Evolutionary conservation across 2,329 filamentous ascomycete species (phyloP).

Genomic region (Ophiocordyceps sinensis): DNA sequence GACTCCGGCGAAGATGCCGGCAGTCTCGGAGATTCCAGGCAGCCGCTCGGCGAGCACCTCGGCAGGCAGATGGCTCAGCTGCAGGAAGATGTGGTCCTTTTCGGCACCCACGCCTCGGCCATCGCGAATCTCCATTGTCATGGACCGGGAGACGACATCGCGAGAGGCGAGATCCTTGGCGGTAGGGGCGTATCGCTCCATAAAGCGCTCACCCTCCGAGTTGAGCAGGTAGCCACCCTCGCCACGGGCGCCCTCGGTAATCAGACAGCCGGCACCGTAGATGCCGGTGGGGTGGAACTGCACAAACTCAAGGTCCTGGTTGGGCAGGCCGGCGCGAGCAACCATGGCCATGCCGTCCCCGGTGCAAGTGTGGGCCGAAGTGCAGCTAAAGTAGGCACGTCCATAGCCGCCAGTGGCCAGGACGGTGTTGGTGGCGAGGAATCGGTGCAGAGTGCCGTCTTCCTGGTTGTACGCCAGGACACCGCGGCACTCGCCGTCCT

Average conservation of each 20-base stretch:
- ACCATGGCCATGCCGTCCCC: conserved; percentile 99
- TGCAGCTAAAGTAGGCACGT: conserved; percentile 96
- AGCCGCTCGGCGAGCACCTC: conserved; percentile 92
- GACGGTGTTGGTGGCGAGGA: conserved; percentile 93
- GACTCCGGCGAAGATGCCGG: conserved; percentile 91
- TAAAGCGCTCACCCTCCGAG: conserved; percentile 96
- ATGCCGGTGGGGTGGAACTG: conserved; percentile 99
- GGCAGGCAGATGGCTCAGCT: conserved; percentile 85
- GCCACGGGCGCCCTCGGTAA: conserved; percentile 94
- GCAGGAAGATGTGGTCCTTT: conserved; percentile 97
- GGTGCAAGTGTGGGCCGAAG: conserved; percentile 94
- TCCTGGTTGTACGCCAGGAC: conserved; percentile 97
- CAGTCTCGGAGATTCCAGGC: conserved; percentile 96
- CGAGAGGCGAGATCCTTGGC: conserved; percentile 95
- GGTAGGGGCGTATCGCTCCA: conserved; percentile 96
- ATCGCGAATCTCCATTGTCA: conserved; percentile 97
- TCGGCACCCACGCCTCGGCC: conserved; percentile 93
- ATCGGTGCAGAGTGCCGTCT: conserved; percentile 92
- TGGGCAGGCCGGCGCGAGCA: conserved; percentile 88
- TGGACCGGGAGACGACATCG: conserved; percentile 92
- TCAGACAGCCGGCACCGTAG: conserved; percentile 94
- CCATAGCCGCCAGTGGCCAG: conserved; percentile 95
- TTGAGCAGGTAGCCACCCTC: conserved; percentile 97
- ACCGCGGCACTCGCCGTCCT: conserved; percentile 92
- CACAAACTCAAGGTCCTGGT: conserved; percentile 98